Percentiles rank a stretch among this genome's conserved stretches.
Conservation (phyloP, 2,329 filamentous ascomycete species). For the Verticillium zaregamsianum region DNA sequence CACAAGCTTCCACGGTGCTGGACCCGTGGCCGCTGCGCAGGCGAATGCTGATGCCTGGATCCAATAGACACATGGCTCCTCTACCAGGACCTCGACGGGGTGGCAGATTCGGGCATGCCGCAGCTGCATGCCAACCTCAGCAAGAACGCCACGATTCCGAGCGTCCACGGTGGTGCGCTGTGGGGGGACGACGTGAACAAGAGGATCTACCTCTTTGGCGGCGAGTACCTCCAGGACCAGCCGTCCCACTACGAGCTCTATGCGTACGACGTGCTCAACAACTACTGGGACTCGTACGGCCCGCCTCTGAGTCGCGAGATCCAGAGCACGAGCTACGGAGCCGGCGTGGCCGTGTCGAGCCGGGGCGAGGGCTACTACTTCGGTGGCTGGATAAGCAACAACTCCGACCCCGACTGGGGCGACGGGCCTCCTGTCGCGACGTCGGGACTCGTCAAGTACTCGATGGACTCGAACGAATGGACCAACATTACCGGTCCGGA, state of each 20-base stretch:
- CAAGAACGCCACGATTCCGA: slow-evolving; percentile 55
- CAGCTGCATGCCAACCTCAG: slow-evolving; percentile 51
- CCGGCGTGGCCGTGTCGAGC: slow-evolving; percentile 49
- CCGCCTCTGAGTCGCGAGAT: slow-evolving; percentile 29
- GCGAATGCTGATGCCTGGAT: not conserved
- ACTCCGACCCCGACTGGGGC: slow-evolving; percentile 46
- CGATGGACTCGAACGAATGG: slow-evolving; percentile 47
- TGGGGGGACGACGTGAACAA: slow-evolving; percentile 62
- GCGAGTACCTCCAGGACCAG: slow-evolving; percentile 41
- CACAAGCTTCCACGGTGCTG: not conserved
- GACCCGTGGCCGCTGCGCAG: too few relatives aligned
- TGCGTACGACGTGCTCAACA: slow-evolving; percentile 52
- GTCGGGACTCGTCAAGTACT: slow-evolving; percentile 50
- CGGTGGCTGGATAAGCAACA: slow-evolving; percentile 57
- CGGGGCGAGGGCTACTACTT: slow-evolving; percentile 57
- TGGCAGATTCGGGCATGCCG: slow-evolving; percentile 41
- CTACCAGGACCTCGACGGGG: slow-evolving; percentile 51
- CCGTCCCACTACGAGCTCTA: slow-evolving; percentile 47
- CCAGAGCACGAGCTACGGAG: slow-evolving; percentile 50
- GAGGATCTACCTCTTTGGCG: slow-evolving; percentile 58
- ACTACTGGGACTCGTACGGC: slow-evolving; percentile 50
- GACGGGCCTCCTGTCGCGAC: slow-evolving; percentile 41
- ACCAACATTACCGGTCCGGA: slow-evolving; percentile 52
- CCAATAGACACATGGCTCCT: slow-evolving; percentile 46
- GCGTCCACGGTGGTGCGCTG: slow-evolving; percentile 38